phyloP scores from a whole-genome alignment of 169 alveolate species.

The Plasmodium vivax region DNA sequence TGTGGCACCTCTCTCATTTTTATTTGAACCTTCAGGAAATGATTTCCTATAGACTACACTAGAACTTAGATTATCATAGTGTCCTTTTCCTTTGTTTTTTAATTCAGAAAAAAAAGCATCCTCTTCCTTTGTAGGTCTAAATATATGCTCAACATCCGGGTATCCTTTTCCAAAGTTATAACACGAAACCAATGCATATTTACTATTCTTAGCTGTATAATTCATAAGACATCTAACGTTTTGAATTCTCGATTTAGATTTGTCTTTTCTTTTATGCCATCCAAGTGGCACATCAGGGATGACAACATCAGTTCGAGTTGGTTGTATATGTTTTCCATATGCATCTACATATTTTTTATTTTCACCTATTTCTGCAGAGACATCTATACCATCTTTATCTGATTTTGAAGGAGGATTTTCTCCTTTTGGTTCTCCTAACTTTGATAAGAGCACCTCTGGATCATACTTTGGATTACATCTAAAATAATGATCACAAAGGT shows the following conservation, averaged over 20 bases:
- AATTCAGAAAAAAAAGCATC: neutral
- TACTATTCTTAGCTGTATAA: neutral
- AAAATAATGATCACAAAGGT: neutral
- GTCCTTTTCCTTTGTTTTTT: neutral
- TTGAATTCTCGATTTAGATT: neutral
- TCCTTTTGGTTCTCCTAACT: neutral
- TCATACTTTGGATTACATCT: neutral
- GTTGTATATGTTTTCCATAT: neutral
- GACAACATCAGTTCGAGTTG: neutral
- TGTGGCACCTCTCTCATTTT: neutral
- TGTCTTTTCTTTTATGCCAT: neutral
- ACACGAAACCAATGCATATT: neutral
- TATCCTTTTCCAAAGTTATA: neutral
- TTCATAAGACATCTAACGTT: neutral
- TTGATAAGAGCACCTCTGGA: neutral
- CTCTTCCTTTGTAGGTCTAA: neutral
- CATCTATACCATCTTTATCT: neutral
- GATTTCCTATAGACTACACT: neutral
- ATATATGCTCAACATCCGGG: neutral
- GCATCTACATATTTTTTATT: too few relatives aligned
- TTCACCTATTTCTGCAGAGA: neutral
- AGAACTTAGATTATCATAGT: neutral
- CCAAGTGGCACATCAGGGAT: neutral
- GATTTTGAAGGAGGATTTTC: neutral
- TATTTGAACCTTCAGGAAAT: neutral